These are phyloP conservation scores for Calonectria fujianensis DNA, from an alignment of 2,329 filamentous ascomycete genomes.

Conservation along the genomic window DNA sequence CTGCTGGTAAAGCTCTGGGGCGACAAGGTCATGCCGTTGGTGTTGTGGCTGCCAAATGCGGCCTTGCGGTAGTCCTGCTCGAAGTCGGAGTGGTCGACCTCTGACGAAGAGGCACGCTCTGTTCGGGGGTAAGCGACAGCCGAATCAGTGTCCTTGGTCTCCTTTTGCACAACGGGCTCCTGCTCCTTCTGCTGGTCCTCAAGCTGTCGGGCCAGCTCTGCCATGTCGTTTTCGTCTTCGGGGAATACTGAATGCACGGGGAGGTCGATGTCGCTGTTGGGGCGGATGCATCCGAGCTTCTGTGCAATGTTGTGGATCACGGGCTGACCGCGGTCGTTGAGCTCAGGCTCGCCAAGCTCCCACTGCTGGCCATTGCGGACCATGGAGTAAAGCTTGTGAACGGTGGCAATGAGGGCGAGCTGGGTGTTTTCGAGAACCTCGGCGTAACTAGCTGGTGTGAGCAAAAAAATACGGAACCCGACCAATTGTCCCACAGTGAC, in stretches of 20 bases:
- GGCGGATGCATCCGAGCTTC: conserved; percentile 78
- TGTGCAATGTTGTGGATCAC: conserved; percentile 80
- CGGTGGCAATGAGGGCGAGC: conserved; percentile 77
- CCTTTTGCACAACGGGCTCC: conserved; percentile 60
- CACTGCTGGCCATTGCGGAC: conserved; percentile 74
- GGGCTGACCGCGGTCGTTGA: conserved; percentile 78
- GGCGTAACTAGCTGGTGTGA: conserved; percentile 70
- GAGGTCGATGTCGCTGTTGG: conserved; percentile 76
- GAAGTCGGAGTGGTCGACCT: conserved; percentile 73
- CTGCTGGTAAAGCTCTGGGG: conserved; percentile 70
- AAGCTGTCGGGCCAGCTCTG: conserved; percentile 74
- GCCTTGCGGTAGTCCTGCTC: conserved; percentile 73
- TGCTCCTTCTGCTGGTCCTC: conserved; percentile 66
- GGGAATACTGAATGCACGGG: conserved; percentile 76
- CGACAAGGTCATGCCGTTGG: conserved; percentile 69
- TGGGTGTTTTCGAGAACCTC: conserved; percentile 80
- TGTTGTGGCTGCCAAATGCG: conserved; percentile 64
- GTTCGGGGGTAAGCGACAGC: conserved; percentile 54
- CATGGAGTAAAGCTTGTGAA: conserved; percentile 80
- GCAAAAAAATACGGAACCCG: conserved; percentile 33
- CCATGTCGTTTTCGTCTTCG: conserved; percentile 75
- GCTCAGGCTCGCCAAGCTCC: conserved; percentile 78
- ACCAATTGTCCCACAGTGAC: conserved; percentile 48
- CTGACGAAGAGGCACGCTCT: conserved; percentile 73
- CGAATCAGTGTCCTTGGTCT: conserved; percentile 52